Evolutionary conservation across 2,329 filamentous ascomycete genomes (phyloP).

Genomic region (Microsporum ferrugineum): DNA sequence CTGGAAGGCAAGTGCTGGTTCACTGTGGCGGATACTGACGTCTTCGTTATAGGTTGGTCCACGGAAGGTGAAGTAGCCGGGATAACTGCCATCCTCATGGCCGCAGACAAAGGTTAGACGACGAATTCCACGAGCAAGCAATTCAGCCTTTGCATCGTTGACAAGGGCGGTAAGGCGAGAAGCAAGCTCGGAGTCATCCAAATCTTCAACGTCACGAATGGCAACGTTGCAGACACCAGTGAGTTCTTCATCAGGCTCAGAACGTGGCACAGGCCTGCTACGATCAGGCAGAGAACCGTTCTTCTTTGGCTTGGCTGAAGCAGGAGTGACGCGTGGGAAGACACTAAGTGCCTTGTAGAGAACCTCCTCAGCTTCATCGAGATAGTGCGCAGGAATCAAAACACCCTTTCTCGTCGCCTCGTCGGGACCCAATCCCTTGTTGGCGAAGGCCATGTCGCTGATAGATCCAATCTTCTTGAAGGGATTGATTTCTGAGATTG

Average conservation of each 20-base stretch:
- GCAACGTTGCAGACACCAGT: constrained; percentile 89
- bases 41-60: constrained; percentile 84
- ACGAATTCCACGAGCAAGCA: constrained; percentile 69
- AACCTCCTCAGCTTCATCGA: constrained; percentile 86
- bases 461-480: constrained; percentile 87
- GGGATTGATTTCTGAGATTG: constrained; percentile 47
- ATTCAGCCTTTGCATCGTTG: constrained; percentile 69
- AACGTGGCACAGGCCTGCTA: constrained; percentile 47
- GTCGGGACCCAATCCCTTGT: constrained; percentile 48
- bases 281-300: constrained; percentile 63
- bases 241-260: constrained; percentile 60
- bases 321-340: constrained; percentile 51
- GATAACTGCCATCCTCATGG: constrained; percentile 85
- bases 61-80: constrained; percentile 96
- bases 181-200: constrained; percentile 70
- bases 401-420: constrained; percentile 86
- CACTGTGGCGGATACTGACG: constrained; percentile 89
- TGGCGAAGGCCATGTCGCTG: constrained; percentile 73
- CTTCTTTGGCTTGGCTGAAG: constrained; percentile 49
- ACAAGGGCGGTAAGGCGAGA: constrained; percentile 64
- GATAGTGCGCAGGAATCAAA: constrained; percentile 81
- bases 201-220: constrained; percentile 73
- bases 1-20: constrained; percentile 96
- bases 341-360: constrained; percentile 73
- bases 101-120: constrained; percentile 94